These are phyloP conservation scores for Avicennia marina DNA, from an alignment of 257 asterid genomes.

Conservation along the genomic window DNA sequence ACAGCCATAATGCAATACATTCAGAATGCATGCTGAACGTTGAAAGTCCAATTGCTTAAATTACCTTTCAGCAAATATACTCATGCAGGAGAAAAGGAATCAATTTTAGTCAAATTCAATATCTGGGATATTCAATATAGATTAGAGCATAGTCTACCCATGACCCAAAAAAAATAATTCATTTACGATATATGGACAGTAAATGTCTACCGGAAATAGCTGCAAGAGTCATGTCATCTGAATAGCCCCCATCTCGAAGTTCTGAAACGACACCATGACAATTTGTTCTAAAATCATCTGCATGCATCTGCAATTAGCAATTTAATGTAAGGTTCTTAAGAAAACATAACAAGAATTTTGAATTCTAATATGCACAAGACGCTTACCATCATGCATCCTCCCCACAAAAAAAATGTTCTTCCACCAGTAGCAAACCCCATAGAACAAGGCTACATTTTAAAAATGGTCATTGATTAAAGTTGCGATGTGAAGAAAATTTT, in stretches of 20 bases:
- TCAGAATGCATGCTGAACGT: neutral
- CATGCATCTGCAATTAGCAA: constrained; percentile 76
- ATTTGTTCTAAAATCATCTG: constrained; percentile 92
- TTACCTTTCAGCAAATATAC: neutral
- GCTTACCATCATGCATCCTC: constrained; percentile 99
- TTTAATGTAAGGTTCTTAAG: constrained; percentile 14
- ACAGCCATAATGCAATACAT: constrained; percentile 14
- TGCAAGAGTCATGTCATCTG: constrained; percentile 99
- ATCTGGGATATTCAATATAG: neutral
- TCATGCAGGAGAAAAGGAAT: constrained; percentile 1
- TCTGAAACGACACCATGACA: constrained; percentile 73
- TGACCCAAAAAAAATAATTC: constrained; percentile 4
- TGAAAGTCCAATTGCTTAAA: constrained; percentile 4
- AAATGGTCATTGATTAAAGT: constrained; percentile 14
- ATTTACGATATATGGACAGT: too few relatives aligned
- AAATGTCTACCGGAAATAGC: constrained; percentile 66
- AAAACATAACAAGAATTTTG: constrained; percentile 11
- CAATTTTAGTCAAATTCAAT: neutral
- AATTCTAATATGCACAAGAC: constrained; percentile 6
- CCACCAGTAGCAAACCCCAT: constrained; percentile 99
- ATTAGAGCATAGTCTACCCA: neutral
- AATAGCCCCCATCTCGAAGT: constrained; percentile 96
- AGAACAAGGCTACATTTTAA: constrained; percentile 78
- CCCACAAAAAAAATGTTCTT: constrained; percentile 95
- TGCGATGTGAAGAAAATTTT: constrained; percentile 12